Base-by-base conservation (phyloP, 2,329 filamentous ascomycete species). In the Aspergillus fijiensis region DNA sequence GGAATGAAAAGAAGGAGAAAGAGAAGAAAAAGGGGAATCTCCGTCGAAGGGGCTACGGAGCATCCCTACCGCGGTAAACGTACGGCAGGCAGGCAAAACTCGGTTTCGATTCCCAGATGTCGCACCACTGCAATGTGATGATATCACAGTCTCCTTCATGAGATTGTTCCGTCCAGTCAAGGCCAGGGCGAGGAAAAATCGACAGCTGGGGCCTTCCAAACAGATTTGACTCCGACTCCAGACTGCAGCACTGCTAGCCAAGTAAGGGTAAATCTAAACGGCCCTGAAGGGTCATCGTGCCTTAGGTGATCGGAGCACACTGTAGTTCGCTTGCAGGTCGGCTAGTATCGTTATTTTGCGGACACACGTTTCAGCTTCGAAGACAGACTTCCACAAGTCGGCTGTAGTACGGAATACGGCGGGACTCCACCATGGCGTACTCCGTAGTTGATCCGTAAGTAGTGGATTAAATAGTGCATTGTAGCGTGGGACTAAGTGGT, bases 311-410 rank as follows among this genome's bases (percentile, higher is more conserved):
- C 47, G 52, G 21, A 52, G 21, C 25, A 48, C 45, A 57, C 55
- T 48, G 48, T 31, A 53, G 49, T 56, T 59, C 56, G 59, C 59
- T 61, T 59, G 59, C 56, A 61, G 45, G 48, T 61, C 35, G 39
- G 49, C 31, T 59, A 54, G 45, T 57, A 51, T 42, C 39, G 6
- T n/a, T 14, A 42, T n/a, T 12, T 31, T 19, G 11, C 31, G 51
- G 49, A 51, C 45, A 51, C 29, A 55, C 19, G 51, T 16, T 23
- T 39, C 31, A 23, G 51, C 21, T 52, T 52, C 31, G 2, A 33
- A 16, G 21, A 39, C 51, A 42, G 42, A 14, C 39, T n/a, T 52
- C 7, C 31, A 10, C 14, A 35, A 19, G 14, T 33, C 19, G 27
- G 49, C 31, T 19, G 49, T 10, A 35, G 49, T 12, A 51, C 27